phyloP scores from a whole-genome alignment of 2,329 filamentous ascomycete genomes.

The Delphinella strobiligena region DNA sequence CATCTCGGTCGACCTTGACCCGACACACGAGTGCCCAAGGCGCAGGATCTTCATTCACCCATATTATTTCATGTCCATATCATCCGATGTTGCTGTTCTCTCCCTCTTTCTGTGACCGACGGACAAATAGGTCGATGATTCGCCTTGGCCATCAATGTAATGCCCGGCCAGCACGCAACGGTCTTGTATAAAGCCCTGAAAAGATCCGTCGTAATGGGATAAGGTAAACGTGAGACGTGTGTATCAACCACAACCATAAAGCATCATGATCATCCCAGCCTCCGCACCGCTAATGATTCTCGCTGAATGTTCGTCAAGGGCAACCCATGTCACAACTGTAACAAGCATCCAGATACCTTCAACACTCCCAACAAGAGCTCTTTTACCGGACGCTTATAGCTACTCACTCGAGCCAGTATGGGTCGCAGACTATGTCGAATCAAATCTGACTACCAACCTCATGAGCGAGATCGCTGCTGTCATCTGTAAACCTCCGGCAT shows the following conservation, averaged over 20 bases:
- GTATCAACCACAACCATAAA: too few species aligned
- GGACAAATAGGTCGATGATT: too few species aligned
- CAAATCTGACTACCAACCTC: slow-evolving; percentile 3
- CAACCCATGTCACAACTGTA: background rate
- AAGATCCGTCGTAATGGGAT: too few species aligned
- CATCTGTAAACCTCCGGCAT: background rate
- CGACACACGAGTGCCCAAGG: background rate
- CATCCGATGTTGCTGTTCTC: background rate
- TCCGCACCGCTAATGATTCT: background rate
- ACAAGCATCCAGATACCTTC: background rate
- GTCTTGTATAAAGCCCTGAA: too few species aligned
- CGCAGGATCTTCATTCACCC: background rate
- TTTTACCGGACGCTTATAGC: slow-evolving; percentile 1
- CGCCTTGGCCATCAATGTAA: too few species aligned
- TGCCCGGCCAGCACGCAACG: too few species aligned
- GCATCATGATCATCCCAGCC: background rate
- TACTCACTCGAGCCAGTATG: slow-evolving; percentile 4
- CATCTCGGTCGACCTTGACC: background rate
- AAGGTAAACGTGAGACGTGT: too few species aligned
- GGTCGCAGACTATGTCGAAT: slow-evolving; percentile 1
- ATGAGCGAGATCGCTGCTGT: slow-evolving; percentile 1
- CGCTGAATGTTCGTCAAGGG: background rate
- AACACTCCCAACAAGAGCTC: background rate
- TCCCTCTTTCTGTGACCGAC: too few species aligned
- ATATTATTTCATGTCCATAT: background rate